phyloP scores from a whole-genome alignment of 495 filamentous ascomycete species.

The Bryoglossum gracile region DNA sequence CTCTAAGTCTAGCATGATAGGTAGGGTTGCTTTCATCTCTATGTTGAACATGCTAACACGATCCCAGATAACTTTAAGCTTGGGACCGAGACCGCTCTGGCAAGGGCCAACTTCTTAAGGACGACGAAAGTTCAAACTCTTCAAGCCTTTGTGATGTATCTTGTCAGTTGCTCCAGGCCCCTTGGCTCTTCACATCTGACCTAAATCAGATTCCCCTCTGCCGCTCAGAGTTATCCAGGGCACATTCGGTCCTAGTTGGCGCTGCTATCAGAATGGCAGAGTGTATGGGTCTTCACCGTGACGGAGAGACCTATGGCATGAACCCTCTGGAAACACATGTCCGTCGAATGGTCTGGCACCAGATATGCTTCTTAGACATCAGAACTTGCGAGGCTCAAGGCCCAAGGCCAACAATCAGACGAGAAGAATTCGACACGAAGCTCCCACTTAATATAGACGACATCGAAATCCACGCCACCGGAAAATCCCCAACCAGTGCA shows the following conservation, averaged over 20 bases:
- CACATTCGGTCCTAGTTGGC: slow-evolving; percentile 62
- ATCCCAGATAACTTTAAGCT: slow-evolving; percentile 46
- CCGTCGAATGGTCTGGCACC: slow-evolving; percentile 70
- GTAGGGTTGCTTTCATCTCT: slow-evolving; percentile 23
- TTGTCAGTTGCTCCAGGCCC: slow-evolving; percentile 38
- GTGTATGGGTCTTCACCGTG: slow-evolving; percentile 69
- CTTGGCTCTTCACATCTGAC: neutral
- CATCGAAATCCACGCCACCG: slow-evolving; percentile 39
- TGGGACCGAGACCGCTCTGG: slow-evolving; percentile 55
- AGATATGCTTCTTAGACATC: slow-evolving; percentile 68
- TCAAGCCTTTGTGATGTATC: slow-evolving; percentile 67
- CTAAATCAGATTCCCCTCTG: slow-evolving; percentile 55
- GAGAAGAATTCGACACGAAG: slow-evolving; percentile 64
- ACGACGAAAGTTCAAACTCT: slow-evolving; percentile 64
- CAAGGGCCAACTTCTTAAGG: slow-evolving; percentile 58
- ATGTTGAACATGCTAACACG: neutral
- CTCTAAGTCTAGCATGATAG: slow-evolving; percentile 37
- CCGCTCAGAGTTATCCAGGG: slow-evolving; percentile 58
- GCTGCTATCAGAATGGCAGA: slow-evolving; percentile 65
- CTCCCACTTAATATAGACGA: slow-evolving; percentile 63
- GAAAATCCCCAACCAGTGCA: slow-evolving; percentile 29
- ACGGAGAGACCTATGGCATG: slow-evolving; percentile 56
- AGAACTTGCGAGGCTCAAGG: slow-evolving; percentile 71
- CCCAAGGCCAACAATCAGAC: slow-evolving; percentile 55
- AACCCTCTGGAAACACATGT: slow-evolving; percentile 63